Conservation (phyloP, 306 rosid genomes). For the Oemleria cerasiformis region DNA sequence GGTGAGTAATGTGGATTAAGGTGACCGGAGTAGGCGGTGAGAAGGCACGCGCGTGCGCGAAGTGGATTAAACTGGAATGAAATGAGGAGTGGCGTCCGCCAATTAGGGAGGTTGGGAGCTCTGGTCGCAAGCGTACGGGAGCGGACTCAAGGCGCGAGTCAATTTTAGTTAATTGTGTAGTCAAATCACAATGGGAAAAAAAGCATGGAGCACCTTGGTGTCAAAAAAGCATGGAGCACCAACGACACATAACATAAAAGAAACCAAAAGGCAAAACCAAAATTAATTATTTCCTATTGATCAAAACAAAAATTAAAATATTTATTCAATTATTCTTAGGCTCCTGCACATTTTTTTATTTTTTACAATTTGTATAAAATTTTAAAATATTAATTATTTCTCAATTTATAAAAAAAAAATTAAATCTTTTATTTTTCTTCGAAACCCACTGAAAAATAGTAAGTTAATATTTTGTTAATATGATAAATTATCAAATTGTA, state of each 20-base stretch:
- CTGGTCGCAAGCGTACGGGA: constrained; percentile 34
- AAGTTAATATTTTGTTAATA: too few relatives aligned
- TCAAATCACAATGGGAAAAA: constrained; percentile 33
- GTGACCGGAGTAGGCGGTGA: constrained; percentile 37
- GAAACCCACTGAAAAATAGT: too few relatives aligned
- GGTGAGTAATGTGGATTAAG: constrained; percentile 18
- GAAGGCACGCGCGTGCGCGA: neutral
- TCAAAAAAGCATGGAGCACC: constrained; percentile 11
- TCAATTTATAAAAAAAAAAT: too few relatives aligned
- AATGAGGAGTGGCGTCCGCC: constrained; percentile 46
- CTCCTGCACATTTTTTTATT: too few relatives aligned
- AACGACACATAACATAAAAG: neutral
- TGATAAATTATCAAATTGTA: too few relatives aligned
- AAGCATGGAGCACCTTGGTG: neutral
- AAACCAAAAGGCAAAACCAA: neutral
- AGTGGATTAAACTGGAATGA: constrained; percentile 31
- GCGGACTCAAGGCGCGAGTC: constrained; percentile 38
- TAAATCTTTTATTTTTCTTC: too few relatives aligned
- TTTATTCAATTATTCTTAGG: too few relatives aligned
- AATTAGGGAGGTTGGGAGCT: constrained; percentile 16
- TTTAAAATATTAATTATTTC: too few relatives aligned
- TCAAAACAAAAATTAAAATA: too few relatives aligned
- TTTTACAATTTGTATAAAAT: too few relatives aligned
- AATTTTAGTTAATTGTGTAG: constrained; percentile 34
- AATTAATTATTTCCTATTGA: neutral